phyloP scores from a whole-genome alignment of 352 stramenopile genomes.

The Elongisporangium undulatum region DNA sequence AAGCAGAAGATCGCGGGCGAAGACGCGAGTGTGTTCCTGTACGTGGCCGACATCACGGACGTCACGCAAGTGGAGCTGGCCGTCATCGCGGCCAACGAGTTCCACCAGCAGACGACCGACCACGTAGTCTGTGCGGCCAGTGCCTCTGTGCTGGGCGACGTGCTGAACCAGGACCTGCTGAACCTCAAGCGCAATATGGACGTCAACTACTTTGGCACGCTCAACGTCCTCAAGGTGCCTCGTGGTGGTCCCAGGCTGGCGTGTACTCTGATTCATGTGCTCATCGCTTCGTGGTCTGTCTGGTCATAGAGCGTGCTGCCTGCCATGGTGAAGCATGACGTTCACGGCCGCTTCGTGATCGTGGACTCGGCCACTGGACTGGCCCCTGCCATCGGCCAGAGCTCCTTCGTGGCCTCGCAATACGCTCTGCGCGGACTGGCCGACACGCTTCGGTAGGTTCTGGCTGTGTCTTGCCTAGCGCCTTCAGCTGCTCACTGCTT shows the following conservation, averaged over 20 bases:
- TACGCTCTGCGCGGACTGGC: slow-evolving; percentile 89
- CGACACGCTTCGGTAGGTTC: slow-evolving; percentile 70
- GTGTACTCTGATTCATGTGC: background rate
- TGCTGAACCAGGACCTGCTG: slow-evolving; percentile 48
- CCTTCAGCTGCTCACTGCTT: background rate
- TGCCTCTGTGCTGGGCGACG: slow-evolving; percentile 21
- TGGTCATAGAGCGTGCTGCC: slow-evolving; percentile 26
- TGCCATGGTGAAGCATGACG: slow-evolving; percentile 49
- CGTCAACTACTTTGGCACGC: slow-evolving; percentile 55
- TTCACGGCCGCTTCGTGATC: slow-evolving; percentile 45
- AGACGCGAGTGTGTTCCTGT: slow-evolving; percentile 23
- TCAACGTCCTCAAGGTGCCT: slow-evolving; percentile 49
- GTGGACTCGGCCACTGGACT: slow-evolving; percentile 46
- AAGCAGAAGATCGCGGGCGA: slow-evolving; percentile 11
- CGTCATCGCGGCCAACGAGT: slow-evolving; percentile 47
- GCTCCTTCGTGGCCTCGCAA: slow-evolving; percentile 87
- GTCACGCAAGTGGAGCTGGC: slow-evolving; percentile 23
- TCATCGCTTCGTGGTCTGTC: background rate
- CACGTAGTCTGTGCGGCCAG: slow-evolving; percentile 51
- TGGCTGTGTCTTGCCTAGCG: slow-evolving; percentile 29
- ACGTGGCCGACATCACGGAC: slow-evolving; percentile 38
- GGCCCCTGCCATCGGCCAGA: slow-evolving; percentile 79
- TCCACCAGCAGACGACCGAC: slow-evolving; percentile 52
- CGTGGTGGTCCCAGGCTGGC: background rate
- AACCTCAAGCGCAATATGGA: slow-evolving; percentile 41